These are phyloP conservation scores for Pseudogymnoascus sp. DNA, from an alignment of 2,329 filamentous ascomycete genomes.

Conservation along the genomic window DNA sequence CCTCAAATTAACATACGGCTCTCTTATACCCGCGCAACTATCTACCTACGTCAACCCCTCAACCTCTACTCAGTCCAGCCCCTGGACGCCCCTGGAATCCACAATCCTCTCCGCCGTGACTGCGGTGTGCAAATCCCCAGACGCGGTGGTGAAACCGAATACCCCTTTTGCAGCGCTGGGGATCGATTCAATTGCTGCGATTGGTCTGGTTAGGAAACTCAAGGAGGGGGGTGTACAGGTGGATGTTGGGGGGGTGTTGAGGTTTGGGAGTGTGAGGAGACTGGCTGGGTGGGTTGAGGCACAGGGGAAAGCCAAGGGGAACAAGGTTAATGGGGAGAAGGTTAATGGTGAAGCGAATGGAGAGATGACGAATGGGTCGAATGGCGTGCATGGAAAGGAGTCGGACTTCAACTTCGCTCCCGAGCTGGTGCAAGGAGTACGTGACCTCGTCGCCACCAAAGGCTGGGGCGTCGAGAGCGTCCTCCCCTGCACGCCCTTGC, in stretches of 20 bases:
- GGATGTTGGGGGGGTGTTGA: slow-evolving; percentile 62
- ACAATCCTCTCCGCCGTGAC: slow-evolving; percentile 46
- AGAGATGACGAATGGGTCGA: too few relatives aligned
- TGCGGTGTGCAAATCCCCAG: slow-evolving; percentile 36
- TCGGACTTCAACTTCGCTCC: background rate
- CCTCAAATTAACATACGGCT: slow-evolving; percentile 31
- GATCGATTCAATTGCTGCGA: slow-evolving; percentile 75
- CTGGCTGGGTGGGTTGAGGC: slow-evolving; percentile 36
- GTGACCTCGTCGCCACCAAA: slow-evolving; percentile 15
- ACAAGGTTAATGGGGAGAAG: background rate
- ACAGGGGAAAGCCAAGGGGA: background rate
- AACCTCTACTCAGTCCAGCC: background rate
- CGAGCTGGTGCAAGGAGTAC: background rate
- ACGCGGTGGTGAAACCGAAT: slow-evolving; percentile 46
- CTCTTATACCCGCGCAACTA: too few relatives aligned
- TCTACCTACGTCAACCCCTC: background rate
- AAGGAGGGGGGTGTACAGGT: slow-evolving; percentile 40
- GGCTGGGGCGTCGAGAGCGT: slow-evolving; percentile 42
- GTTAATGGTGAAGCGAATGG: background rate
- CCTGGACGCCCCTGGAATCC: slow-evolving; percentile 48
- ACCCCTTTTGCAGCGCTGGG: slow-evolving; percentile 72
- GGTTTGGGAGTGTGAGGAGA: slow-evolving; percentile 55
- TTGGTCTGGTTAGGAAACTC: slow-evolving; percentile 55
- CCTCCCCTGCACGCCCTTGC: slow-evolving; percentile 76
- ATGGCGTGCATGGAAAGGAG: too few relatives aligned